Evolutionary conservation across 1,284 basidiomycete species (phyloP).

Genomic region (Phenoliferia sp.): DNA sequence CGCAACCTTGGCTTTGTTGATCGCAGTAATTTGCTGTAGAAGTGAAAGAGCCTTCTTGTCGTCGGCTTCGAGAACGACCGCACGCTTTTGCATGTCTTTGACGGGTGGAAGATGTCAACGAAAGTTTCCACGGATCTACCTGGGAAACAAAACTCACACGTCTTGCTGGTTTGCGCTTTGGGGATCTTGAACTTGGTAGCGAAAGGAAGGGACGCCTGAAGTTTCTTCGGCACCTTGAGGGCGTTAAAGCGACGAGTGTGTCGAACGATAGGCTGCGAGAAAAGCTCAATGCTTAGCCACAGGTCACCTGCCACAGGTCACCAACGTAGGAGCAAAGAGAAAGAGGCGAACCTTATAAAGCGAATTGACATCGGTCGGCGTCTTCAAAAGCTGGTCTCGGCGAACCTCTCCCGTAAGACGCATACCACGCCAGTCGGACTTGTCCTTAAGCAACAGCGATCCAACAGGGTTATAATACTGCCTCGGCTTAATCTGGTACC

Average conservation of each 20-base stretch:
- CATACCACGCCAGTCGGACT: conserved; percentile 81
- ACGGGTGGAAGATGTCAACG: not conserved
- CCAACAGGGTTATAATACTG: conserved; percentile 97
- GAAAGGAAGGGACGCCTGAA: conserved; percentile 84
- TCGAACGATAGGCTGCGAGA: conserved; percentile 59
- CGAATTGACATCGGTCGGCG: conserved; percentile 77
- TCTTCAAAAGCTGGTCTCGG: conserved; percentile 73
- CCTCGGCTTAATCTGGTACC: conserved; percentile 92
- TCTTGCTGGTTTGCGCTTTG: conserved; percentile 65
- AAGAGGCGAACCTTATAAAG: conserved; percentile 61
- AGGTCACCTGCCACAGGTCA: not conserved
- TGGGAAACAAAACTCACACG: conserved; percentile 46
- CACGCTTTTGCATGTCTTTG: conserved; percentile 77
- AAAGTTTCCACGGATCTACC: no score
- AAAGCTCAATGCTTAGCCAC: not conserved
- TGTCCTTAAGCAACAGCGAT: conserved; percentile 76
- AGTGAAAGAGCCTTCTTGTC: conserved; percentile 90
- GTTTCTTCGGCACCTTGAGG: conserved; percentile 78
- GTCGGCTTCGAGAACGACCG: conserved; percentile 89
- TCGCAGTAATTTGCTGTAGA: conserved; percentile 87
- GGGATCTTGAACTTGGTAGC: conserved; percentile 86
- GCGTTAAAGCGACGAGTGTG: conserved; percentile 83
- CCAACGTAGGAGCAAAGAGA: not conserved
- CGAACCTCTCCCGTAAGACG: conserved; percentile 90
- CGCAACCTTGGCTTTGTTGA: conserved; percentile 79